phyloP scores from a whole-genome alignment of 2,329 filamentous ascomycete species.

The Pseudocercospora fijiensis region DNA sequence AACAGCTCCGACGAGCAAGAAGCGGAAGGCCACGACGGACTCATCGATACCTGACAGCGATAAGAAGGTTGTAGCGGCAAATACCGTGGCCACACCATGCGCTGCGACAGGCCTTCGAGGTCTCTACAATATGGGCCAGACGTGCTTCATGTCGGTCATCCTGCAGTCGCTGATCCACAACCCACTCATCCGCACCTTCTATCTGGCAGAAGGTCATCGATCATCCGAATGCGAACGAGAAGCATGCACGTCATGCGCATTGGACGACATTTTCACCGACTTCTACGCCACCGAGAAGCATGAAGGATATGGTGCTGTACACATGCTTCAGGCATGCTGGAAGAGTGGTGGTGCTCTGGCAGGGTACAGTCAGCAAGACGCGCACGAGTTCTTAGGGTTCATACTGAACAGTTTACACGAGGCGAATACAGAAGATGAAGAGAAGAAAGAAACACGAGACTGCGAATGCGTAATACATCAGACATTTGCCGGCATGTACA shows the following conservation, averaged over 20 bases:
- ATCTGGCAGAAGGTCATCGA: slow-evolving; percentile 85
- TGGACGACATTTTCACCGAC: slow-evolving; percentile 63
- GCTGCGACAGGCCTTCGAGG: slow-evolving; percentile 84
- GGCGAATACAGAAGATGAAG: slow-evolving; percentile 60
- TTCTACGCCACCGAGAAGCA: slow-evolving; percentile 72
- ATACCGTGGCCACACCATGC: slow-evolving; percentile 78
- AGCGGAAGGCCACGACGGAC: slow-evolving; percentile 57
- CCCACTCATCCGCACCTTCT: slow-evolving; percentile 85
- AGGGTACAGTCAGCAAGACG: slow-evolving; percentile 93
- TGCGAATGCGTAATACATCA: slow-evolving; percentile 93
- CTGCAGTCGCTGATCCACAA: slow-evolving; percentile 93
- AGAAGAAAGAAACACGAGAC: slow-evolving; percentile 36
- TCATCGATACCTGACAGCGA: slow-evolving; percentile 53
- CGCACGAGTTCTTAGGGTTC: slow-evolving; percentile 96
- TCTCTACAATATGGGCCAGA: slow-evolving; percentile 97
- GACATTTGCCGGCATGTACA: slow-evolving; percentile 88
- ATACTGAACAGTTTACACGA: slow-evolving; percentile 85
- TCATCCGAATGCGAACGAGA: slow-evolving; percentile 66
- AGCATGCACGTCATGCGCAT: slow-evolving; percentile 60
- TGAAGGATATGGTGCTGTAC: slow-evolving; percentile 86
- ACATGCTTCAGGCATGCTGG: slow-evolving; percentile 87
- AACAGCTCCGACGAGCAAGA: slow-evolving; percentile 57
- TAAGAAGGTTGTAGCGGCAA: slow-evolving; percentile 71
- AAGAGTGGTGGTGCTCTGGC: slow-evolving; percentile 68
- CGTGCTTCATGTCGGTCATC: slow-evolving; percentile 96